Evolutionary conservation across 129 eudicot genomes (phyloP).

Genomic region (Logfia minima): DNA sequence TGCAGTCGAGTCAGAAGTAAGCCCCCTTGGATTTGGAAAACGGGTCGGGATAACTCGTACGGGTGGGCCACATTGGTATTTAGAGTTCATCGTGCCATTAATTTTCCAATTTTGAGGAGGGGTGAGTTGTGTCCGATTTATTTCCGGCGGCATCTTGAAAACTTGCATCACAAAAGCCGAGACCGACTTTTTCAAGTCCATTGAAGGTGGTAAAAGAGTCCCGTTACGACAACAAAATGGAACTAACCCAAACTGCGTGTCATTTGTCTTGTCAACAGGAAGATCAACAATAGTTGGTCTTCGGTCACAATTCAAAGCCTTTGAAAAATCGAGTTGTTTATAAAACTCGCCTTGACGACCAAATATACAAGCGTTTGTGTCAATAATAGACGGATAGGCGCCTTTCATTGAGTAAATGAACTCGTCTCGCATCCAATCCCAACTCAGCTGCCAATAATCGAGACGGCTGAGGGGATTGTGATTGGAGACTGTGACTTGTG

Average conservation of each 20-base stretch:
- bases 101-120: constrained; percentile 73
- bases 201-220: constrained; percentile 50
- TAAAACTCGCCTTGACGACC: constrained; percentile 58
- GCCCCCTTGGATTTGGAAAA: constrained; percentile 53
- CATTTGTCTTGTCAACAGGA: constrained; percentile 55
- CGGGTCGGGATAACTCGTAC: constrained; percentile 48
- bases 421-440: constrained; percentile 73
- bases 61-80: constrained; percentile 56
- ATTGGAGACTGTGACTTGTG: constrained; percentile 59
- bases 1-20: constrained; percentile 45
- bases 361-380: constrained; percentile 52
- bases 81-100: constrained; percentile 42
- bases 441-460: constrained; percentile 60
- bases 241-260: constrained; percentile 47
- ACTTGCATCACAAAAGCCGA: constrained; percentile 61
- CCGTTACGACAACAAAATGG: constrained; percentile 76
- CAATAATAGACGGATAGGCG: constrained; percentile 55
- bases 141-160: constrained; percentile 66
- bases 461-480: constrained; percentile 55
- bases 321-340: constrained; percentile 54
- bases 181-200: constrained; percentile 46
- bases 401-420: constrained; percentile 71
- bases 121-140: constrained; percentile 48
- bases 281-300: constrained; percentile 70
- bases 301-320: constrained; percentile 51